Evolutionary conservation across 2,329 filamentous ascomycete genomes (phyloP), one percentile per base, ranked within the genome.

Genomic region (Cytospora schulzeri): DNA sequence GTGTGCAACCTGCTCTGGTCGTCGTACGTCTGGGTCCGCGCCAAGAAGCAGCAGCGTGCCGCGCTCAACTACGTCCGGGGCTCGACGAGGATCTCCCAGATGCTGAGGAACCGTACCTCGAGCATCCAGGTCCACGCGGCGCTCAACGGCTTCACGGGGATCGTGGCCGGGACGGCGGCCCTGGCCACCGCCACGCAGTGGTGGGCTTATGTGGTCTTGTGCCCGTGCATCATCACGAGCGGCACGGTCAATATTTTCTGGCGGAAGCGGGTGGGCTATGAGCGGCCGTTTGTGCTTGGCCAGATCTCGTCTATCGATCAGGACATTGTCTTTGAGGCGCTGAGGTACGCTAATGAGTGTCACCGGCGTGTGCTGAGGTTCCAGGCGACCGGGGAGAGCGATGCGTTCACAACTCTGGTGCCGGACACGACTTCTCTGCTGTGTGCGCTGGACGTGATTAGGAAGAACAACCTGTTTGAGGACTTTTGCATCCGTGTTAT

Each of bases 131-230:
- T 78, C 1, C 83, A 84, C 57, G 77, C 79, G 8, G 57, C 72
- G 2, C 66, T 82, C 38, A 83, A 81, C 52, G 81, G 81, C 0
- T 62, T 77, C 2, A 78, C 79, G 0, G 80, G 81, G 0, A 60
- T 85, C 0, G 69, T 85, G 0, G 81, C 81, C 5, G 81, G 81
- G 7, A 79, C 77, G 1, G 82, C 77, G 2, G 83, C 81, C 0
- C 76, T 85, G 73, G 70, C 84, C 3, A 84, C 82, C 0, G 78
- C 82, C 0, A 80, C 78, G 3, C 69, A 72, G 31, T 85, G 83
- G 83, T 82, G 79, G 77, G 83, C 79, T 2, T 86, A 86, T 57
- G 73, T 83, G 0, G 74, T 85, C 0, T 71, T 85, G 5, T 74
- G 80, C 2, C 83, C 83, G 0, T 83, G 83, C 66, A 81, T 85